Evolutionary conservation across 2,329 filamentous ascomycete species (phyloP), one percentile per base, ranked within the genome.

Genomic region (Neurospora sp.): DNA sequence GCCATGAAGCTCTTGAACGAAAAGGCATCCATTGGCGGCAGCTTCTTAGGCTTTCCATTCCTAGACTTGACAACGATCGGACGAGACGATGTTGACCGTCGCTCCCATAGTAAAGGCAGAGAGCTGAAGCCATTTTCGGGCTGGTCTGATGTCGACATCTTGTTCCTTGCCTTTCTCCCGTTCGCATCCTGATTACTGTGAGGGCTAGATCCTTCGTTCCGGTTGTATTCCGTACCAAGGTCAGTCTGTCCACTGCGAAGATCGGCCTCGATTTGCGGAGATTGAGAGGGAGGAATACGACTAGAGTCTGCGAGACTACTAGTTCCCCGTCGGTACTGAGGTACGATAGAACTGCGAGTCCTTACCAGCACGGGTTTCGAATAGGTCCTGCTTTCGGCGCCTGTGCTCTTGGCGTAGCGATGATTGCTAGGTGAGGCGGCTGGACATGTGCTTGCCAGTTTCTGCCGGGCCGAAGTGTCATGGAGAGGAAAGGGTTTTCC

Each of bases 1-100:
- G 84, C 83, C 82, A 90, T 85, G 75, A 90, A 88, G 72, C 84
- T 86, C 76, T 87, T 89, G 80, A 89, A 89, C 68, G 83, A 87
- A 74, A 89, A 90, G 12, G 87, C 88, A 72, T 89, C 87, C 17
- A 89, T 78, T 0, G 88, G 86, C 0, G 88, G 88, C 12, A 90
- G 81, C 74, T 84, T 85, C 15, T 62, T 62, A 2, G 28, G 52
- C 23, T 62, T 62, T 62, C 52, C 52, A 62, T 62, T 62, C 52
- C 52, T 62, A 15, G 83, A 78, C 69, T 73, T 72, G n/a, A 74
- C 74, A 4, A 73, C 70, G 39, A 73, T 72, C 66, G 73, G 73
- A 37, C 71, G 71, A 8, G 69, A 71, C 11, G 68, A 46, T 38
- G 37, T 67, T 46, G 70, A 67, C 15, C 52, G 68, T 76, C 77